These are phyloP conservation scores for Yarrowia porcina DNA, from an alignment of 805 yeast genomes.

Conservation along the genomic window DNA sequence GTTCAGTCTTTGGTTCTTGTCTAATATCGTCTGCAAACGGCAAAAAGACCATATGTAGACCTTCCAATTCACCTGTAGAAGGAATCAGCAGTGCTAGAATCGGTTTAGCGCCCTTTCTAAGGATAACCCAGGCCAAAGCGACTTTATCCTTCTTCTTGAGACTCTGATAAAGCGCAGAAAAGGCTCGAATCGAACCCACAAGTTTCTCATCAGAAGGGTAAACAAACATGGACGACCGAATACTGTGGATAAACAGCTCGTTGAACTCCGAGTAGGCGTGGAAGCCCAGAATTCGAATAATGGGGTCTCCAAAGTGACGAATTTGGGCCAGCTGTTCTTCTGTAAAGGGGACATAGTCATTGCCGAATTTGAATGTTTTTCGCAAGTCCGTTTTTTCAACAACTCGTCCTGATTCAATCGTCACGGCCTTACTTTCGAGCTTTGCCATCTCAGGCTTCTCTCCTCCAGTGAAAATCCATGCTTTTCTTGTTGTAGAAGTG, in stretches of 20 bases:
- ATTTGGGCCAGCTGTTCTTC: slow-evolving; percentile 41
- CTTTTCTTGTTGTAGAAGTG: slow-evolving; percentile 42
- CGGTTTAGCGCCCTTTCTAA: slow-evolving; percentile 54
- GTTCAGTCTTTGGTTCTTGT: slow-evolving; percentile 47
- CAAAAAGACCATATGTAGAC: slow-evolving; percentile 62
- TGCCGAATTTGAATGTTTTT: slow-evolving; percentile 47
- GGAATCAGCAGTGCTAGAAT: slow-evolving; percentile 59
- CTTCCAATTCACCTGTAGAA: slow-evolving; percentile 54
- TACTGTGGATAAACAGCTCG: slow-evolving; percentile 48
- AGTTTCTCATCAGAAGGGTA: slow-evolving; percentile 62
- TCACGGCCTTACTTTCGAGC: slow-evolving; percentile 43
- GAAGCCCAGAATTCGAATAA: slow-evolving; percentile 67
- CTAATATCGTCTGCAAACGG: slow-evolving; percentile 80
- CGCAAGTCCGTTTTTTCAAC: slow-evolving; percentile 39
- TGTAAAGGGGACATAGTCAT: slow-evolving; percentile 39
- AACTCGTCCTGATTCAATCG: slow-evolving; percentile 46
- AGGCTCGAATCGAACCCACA: slow-evolving; percentile 62
- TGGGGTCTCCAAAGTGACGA: slow-evolving; percentile 44
- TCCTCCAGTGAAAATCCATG: slow-evolving; percentile 52
- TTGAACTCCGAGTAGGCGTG: slow-evolving; percentile 43
- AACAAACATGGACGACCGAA: slow-evolving; percentile 57
- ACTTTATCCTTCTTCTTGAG: slow-evolving; percentile 51
- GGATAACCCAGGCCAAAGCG: slow-evolving; percentile 72
- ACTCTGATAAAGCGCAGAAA: slow-evolving; percentile 63
- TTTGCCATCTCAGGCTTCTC: slow-evolving; percentile 54